phyloP scores from a whole-genome alignment of 2,329 filamentous ascomycete species.

The Cladosporium colombiae region DNA sequence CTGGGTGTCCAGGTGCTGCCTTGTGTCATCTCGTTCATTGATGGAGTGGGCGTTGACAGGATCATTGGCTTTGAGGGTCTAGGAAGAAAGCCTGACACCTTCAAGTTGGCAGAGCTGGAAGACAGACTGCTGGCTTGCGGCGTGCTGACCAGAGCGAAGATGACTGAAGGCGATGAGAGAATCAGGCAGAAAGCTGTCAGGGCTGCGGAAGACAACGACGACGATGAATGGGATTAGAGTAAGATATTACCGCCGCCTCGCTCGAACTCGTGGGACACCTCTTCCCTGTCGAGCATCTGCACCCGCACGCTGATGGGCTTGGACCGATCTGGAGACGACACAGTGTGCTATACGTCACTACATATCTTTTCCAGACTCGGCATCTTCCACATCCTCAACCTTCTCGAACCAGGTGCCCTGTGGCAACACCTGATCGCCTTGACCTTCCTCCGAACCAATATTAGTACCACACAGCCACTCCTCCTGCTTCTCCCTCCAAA shows the following conservation, averaged over 20 bases:
- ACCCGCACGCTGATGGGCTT: neutral
- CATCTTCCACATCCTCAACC: neutral
- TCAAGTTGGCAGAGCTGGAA: constrained; percentile 58
- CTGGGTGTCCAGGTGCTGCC: constrained; percentile 60
- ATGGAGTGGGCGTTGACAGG: constrained; percentile 57
- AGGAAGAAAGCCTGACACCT: constrained; percentile 54
- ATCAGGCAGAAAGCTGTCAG: constrained; percentile 36
- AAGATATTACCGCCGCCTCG: neutral
- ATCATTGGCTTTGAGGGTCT: constrained; percentile 62
- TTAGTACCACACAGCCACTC: constrained; percentile 14
- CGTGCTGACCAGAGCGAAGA: constrained; percentile 55
- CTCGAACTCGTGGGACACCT: neutral
- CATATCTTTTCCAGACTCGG: neutral
- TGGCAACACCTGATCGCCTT: constrained; percentile 15
- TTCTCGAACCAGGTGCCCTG: constrained; percentile 16
- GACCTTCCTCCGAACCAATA: constrained; percentile 10
- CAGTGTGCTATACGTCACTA: neutral
- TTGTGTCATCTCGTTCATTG: constrained; percentile 59
- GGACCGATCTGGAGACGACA: neutral
- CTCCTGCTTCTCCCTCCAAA: neutral
- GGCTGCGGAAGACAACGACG: constrained; percentile 48
- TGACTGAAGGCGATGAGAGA: constrained; percentile 47
- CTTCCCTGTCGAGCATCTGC: neutral
- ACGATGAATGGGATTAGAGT: constrained; percentile 31
- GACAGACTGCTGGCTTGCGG: constrained; percentile 52